phyloP scores from a whole-genome alignment of 805 yeast genomes.

The Wickerhamiella domercqiae region DNA sequence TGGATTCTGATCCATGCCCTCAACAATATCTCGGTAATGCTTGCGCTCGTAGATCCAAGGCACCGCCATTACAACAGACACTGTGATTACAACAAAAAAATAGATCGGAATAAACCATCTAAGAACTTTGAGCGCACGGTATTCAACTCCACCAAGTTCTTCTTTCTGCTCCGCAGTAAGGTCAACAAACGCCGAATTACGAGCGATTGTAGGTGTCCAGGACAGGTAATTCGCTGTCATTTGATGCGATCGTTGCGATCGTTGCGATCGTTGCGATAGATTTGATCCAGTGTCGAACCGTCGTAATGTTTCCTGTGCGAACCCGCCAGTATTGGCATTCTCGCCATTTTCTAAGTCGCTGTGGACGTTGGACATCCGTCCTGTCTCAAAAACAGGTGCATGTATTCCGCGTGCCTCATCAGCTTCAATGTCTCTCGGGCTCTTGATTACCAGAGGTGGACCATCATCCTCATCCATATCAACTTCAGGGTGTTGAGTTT shows the following conservation, averaged over 20 bases:
- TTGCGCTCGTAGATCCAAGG: slow-evolving; percentile 32
- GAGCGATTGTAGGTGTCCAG: slow-evolving; percentile 81
- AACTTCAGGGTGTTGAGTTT: slow-evolving; percentile 19
- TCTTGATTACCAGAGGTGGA: slow-evolving; percentile 59
- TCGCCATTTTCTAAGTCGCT: background rate
- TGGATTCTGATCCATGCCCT: slow-evolving; percentile 48
- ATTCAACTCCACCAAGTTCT: slow-evolving; percentile 95
- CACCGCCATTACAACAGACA: slow-evolving; percentile 33
- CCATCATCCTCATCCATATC: slow-evolving; percentile 40
- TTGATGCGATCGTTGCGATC: slow-evolving; percentile 1
- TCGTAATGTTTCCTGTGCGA: background rate
- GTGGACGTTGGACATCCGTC: background rate
- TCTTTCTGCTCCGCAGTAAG: slow-evolving; percentile 72
- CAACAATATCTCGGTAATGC: slow-evolving; percentile 22
- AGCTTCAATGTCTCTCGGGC: slow-evolving; percentile 56
- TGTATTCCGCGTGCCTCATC: slow-evolving; percentile 19
- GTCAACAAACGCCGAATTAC: slow-evolving; percentile 83
- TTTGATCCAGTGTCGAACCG: background rate
- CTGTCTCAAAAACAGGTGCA: slow-evolving; percentile 9
- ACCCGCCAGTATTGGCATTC: background rate
- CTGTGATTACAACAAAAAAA: slow-evolving; percentile 61
- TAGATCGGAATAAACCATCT: slow-evolving; percentile 39
- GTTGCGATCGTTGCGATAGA: background rate
- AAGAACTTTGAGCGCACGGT: slow-evolving; percentile 69
- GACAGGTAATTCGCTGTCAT: slow-evolving; percentile 47